phyloP scores from a whole-genome alignment of 306 rosid species.

The Corylus heterophylla region DNA sequence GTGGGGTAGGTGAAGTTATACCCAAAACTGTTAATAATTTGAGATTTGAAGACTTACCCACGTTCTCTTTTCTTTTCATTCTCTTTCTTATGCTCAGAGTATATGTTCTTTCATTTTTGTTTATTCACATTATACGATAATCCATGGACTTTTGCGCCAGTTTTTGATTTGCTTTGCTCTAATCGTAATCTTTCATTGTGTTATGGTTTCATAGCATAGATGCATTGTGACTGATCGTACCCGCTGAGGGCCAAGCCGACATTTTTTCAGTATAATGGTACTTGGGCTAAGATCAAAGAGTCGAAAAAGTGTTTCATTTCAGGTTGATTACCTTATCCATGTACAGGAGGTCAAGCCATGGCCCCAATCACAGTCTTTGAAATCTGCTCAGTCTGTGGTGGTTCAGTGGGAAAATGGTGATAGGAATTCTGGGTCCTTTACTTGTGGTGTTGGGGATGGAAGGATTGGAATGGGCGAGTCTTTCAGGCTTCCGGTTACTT shows the following conservation, averaged over 20 bases:
- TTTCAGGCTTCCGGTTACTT: constrained; percentile 51
- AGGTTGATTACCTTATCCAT: constrained; percentile 58
- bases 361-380: constrained; percentile 62
- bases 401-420: constrained; percentile 82
- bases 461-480: constrained; percentile 51
- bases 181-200: constrained; percentile 19
- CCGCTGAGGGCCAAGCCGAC: constrained; percentile 24
- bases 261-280: constrained; percentile 50
- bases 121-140: not conserved
- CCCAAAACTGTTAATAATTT: constrained; percentile 5
- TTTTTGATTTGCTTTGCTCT: constrained; percentile 21
- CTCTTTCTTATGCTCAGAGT: not conserved
- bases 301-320: constrained; percentile 47
- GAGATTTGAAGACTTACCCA: constrained; percentile 20
- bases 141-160: not conserved
- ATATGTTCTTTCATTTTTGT: not conserved
- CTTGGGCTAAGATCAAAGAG: constrained; percentile 75
- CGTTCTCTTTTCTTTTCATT: constrained; percentile 29
- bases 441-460: constrained; percentile 39
- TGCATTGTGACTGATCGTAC: constrained; percentile 15
- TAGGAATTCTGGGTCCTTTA: constrained; percentile 46
- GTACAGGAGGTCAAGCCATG: constrained; percentile 79
- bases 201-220: constrained; percentile 38
- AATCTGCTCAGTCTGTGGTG: constrained; percentile 50
- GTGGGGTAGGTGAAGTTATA: constrained; percentile 21